These are phyloP conservation scores for Saitoella complicata DNA, from an alignment of 805 yeast species.

Conservation along the genomic window DNA sequence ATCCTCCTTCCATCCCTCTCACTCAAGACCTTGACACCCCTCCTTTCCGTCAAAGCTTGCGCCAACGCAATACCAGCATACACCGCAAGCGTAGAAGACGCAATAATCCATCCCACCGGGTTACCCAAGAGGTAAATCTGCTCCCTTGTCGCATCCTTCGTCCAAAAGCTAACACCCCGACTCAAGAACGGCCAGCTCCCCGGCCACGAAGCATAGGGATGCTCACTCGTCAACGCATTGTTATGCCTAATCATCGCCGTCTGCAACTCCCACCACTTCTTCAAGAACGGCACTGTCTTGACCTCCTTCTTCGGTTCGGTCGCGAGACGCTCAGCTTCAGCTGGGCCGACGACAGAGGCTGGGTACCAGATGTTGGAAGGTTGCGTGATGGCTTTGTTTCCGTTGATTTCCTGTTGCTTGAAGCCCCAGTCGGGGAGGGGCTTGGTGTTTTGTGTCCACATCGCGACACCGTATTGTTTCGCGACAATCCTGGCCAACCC, in stretches of 20 bases:
- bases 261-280: constrained; percentile 84
- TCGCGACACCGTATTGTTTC: constrained; percentile 72
- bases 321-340: constrained; percentile 38
- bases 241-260: constrained; percentile 79
- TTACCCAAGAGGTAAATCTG: constrained; percentile 90
- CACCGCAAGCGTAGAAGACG: constrained; percentile 45
- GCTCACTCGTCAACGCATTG: constrained; percentile 70
- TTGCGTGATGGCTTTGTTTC: constrained; percentile 67
- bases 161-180: constrained; percentile 95
- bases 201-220: constrained; percentile 92
- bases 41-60: constrained; percentile 63
- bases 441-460: constrained; percentile 82
- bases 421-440: constrained; percentile 91
- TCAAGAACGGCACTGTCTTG: constrained; percentile 52
- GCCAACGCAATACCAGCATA: constrained; percentile 50
- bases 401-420: constrained; percentile 83
- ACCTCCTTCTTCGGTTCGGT: constrained; percentile 48
- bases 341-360: constrained; percentile 50
- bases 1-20: constrained; percentile 52
- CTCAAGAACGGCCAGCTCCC: constrained; percentile 77
- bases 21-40: constrained; percentile 43
- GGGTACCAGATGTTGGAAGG: constrained; percentile 57
- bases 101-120: constrained; percentile 79
- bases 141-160: constrained; percentile 40
- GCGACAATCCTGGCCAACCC: constrained; percentile 59